phyloP scores from a whole-genome alignment of 192 early-diverging fungal species.

The Umbelopsis ramanniana region DNA sequence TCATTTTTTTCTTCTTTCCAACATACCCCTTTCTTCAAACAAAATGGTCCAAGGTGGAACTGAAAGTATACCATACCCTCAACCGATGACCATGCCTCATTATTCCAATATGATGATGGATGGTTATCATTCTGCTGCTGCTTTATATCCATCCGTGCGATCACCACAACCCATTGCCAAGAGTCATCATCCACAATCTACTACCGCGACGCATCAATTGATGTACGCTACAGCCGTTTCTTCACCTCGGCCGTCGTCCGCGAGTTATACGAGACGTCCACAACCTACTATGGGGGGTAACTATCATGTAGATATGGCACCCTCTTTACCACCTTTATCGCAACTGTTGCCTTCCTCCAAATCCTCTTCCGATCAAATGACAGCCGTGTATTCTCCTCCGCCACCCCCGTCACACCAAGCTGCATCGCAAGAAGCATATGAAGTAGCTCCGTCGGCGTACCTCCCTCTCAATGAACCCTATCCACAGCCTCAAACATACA shows the following conservation, averaged over 20 bases:
- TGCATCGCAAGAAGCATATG: not conserved
- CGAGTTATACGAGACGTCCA: not conserved
- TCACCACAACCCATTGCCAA: constrained; percentile 21
- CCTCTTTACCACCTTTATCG: constrained; percentile 14
- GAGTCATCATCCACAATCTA: constrained; percentile 6
- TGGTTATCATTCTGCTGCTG: constrained; percentile 7
- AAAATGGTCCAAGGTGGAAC: constrained; percentile 20
- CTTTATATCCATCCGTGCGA: constrained; percentile 6
- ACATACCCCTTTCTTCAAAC: not conserved
- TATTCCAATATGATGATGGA: constrained; percentile 21
- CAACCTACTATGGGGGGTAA: not conserved
- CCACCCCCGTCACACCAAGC: constrained; percentile 6
- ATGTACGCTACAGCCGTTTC: not conserved
- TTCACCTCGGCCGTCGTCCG: not conserved
- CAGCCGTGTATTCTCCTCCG: not conserved
- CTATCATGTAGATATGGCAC: constrained; percentile 11
- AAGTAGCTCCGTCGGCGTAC: not conserved
- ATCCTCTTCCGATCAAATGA: not conserved
- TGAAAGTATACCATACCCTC: constrained; percentile 19
- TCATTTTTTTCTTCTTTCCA: too few relatives aligned
- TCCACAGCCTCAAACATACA: constrained; percentile 5
- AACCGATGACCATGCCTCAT: constrained; percentile 6
- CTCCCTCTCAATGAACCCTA: constrained; percentile 3
- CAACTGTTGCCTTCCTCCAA: constrained; percentile 7
- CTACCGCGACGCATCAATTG: not conserved